phyloP scores from a whole-genome alignment of 257 asterid genomes.

The Gynochthodes officinalis region DNA sequence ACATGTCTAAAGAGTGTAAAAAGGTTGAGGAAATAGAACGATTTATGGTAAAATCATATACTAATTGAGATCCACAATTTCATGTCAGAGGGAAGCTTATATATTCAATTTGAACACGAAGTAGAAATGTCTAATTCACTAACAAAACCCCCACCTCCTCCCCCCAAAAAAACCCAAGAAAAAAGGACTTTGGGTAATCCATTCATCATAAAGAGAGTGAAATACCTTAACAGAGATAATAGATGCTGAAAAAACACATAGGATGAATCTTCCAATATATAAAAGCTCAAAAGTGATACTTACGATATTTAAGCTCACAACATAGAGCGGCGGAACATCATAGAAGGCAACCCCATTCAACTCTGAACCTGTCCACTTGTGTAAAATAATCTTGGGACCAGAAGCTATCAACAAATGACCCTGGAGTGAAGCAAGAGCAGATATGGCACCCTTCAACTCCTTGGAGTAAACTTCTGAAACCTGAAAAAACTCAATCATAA shows the following conservation, averaged over 20 bases:
- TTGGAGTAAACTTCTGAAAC: constrained; percentile 82
- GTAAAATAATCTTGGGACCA: constrained; percentile 91
- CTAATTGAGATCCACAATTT: background rate
- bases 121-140: no score
- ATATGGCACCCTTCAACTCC: constrained; percentile 98
- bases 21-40: background rate
- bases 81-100: no score
- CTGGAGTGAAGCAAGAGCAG: constrained; percentile 95
- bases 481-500: constrained; percentile 37
- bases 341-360: constrained; percentile 83
- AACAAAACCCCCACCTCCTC: no score
- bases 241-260: background rate
- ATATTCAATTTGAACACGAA: no score
- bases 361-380: constrained; percentile 96
- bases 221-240: background rate
- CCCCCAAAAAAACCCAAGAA: no score
- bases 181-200: background rate
- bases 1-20: background rate
- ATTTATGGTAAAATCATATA: background rate
- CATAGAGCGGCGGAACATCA: constrained; percentile 97
- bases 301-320: constrained; percentile 96
- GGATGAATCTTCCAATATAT: constrained; percentile 1
- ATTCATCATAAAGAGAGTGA: no score
- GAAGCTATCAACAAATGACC: constrained; percentile 92
- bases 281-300: constrained; percentile 20